Evolutionary conservation across 805 yeast species (phyloP).

Genomic region (Candida anglica): DNA sequence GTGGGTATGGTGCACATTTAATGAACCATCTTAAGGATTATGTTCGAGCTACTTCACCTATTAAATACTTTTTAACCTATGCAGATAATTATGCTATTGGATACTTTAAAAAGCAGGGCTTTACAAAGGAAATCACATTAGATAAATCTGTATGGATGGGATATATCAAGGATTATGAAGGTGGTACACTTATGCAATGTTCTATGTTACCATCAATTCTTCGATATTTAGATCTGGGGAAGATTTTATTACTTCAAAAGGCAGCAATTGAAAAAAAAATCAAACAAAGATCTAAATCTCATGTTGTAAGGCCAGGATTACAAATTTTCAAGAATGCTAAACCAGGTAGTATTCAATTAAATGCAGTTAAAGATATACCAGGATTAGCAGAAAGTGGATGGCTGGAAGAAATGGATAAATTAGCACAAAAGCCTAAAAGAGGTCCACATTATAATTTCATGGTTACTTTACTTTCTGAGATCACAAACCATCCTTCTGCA

Average conservation of each 20-base stretch:
- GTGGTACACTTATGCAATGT: constrained; percentile 98
- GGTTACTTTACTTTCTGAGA: constrained; percentile 81
- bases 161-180: constrained; percentile 97
- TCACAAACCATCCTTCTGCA: constrained; percentile 92
- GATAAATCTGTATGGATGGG: constrained; percentile 95
- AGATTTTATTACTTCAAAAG: constrained; percentile 79
- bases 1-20: constrained; percentile 98
- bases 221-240: constrained; percentile 84
- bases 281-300: constrained; percentile 71
- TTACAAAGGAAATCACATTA: constrained; percentile 88
- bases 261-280: constrained; percentile 89
- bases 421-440: constrained; percentile 91
- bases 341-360: constrained; percentile 41
- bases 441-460: constrained; percentile 93
- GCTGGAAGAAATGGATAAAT: constrained; percentile 97
- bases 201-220: constrained; percentile 79
- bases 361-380: constrained; percentile 77
- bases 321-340: constrained; percentile 55
- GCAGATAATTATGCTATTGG: constrained; percentile 99
- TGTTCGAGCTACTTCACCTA: constrained; percentile 81
- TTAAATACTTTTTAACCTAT: constrained; percentile 84
- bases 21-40: constrained; percentile 98
- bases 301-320: constrained; percentile 78
- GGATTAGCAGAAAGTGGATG: constrained; percentile 94
- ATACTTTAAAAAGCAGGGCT: constrained; percentile 96